phyloP scores from a whole-genome alignment of 371 early-diverging fungal species.

The Mortierella sp. region DNA sequence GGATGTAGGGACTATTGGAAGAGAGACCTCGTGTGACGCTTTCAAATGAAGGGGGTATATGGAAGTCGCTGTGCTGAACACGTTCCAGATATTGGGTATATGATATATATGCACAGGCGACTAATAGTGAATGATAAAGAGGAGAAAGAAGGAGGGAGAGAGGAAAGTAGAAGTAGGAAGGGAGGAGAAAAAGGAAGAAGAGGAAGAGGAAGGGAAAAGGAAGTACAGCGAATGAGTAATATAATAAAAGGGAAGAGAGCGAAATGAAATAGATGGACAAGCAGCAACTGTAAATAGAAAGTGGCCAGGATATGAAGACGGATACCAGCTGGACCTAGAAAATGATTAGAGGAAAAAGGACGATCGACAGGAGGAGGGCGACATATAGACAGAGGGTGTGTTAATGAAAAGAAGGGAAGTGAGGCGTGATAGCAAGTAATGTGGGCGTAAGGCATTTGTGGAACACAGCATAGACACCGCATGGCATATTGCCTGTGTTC shows the following conservation, averaged over 20 bases:
- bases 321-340: slow-evolving; percentile 27
- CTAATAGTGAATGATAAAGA: neutral
- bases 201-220: neutral
- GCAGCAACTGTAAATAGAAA: neutral
- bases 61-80: neutral
- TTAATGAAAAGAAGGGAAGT: neutral
- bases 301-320: neutral
- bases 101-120: neutral
- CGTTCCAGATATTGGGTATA: neutral
- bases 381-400: neutral
- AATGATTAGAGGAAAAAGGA: neutral
- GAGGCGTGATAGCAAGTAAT: neutral
- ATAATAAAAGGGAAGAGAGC: neutral
- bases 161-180: neutral
- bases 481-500: no score
- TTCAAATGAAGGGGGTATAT: no score
- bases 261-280: neutral
- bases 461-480: neutral
- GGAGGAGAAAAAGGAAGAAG: neutral
- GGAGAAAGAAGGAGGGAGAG: neutral
- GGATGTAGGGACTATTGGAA: neutral
- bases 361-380: neutral
- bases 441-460: neutral
- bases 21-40: no score
- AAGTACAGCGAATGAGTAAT: neutral